These are phyloP conservation scores for Cyathus striatus DNA, from an alignment of 768 basidiomycete genomes.

Conservation along the genomic window DNA sequence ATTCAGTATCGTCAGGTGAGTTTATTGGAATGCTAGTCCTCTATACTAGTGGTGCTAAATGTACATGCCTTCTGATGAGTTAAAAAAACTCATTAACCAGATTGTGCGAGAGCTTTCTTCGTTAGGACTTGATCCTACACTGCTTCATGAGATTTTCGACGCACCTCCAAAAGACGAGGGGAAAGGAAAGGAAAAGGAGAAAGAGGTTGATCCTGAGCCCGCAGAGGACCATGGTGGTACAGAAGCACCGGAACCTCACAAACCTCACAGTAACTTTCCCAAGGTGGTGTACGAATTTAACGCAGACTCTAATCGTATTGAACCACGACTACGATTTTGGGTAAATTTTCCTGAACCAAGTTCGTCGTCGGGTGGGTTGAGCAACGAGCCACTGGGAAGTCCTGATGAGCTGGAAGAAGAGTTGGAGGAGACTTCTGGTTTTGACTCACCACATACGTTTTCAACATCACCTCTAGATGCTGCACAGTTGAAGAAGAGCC, in stretches of 20 bases:
- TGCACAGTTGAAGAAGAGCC: slow-evolving; percentile 2
- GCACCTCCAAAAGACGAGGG: neutral
- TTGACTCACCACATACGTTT: neutral
- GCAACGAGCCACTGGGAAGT: slow-evolving; percentile 1
- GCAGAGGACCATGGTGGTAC: slow-evolving; percentile 6
- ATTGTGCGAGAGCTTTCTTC: slow-evolving; percentile 73
- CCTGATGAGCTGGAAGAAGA: slow-evolving; percentile 4
- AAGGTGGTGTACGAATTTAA: slow-evolving; percentile 56
- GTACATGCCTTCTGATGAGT: too few species aligned
- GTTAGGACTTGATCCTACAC: slow-evolving; percentile 52
- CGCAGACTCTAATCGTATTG: slow-evolving; percentile 38
- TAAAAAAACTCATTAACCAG: slow-evolving; percentile 87
- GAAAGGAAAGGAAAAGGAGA: neutral
- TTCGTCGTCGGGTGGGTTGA: slow-evolving; percentile 7
- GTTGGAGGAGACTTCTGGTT: slow-evolving; percentile 1
- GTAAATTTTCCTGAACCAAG: slow-evolving; percentile 15
- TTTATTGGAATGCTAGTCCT: neutral
- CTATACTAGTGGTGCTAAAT: neutral
- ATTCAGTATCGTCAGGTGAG: slow-evolving; percentile 80
- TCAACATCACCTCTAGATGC: neutral
- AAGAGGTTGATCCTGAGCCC: slow-evolving; percentile 5
- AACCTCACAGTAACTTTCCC: slow-evolving; percentile 16
- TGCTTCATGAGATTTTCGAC: slow-evolving; percentile 39
- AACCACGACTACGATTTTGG: slow-evolving; percentile 55
- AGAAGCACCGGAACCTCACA: slow-evolving; percentile 2